phyloP scores from a whole-genome alignment of 2,329 filamentous ascomycete genomes.

The Amauroascus verrucosus region DNA sequence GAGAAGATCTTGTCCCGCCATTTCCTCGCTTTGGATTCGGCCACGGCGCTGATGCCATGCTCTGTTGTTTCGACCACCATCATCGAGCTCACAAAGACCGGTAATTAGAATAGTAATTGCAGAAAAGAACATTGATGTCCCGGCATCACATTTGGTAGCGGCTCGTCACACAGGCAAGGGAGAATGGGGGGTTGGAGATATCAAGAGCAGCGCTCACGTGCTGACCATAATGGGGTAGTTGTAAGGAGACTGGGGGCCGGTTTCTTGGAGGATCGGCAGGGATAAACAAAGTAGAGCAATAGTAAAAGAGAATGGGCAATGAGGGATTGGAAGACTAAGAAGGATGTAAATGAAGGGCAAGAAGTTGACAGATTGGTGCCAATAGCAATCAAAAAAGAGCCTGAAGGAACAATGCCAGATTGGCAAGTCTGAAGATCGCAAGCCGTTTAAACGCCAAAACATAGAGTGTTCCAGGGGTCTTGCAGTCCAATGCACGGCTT shows the following conservation, averaged over 20 bases:
- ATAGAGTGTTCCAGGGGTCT: slow-evolving; percentile 9
- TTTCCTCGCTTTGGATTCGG: slow-evolving; percentile 21
- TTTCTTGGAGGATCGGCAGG: slow-evolving; percentile 4
- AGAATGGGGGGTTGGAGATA: background rate
- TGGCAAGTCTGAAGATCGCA: background rate
- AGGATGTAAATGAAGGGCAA: background rate
- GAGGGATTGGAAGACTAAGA: background rate
- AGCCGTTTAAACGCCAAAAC: slow-evolving; percentile 9
- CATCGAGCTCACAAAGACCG: background rate
- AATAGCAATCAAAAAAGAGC: background rate
- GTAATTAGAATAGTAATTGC: background rate
- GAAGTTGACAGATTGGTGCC: background rate
- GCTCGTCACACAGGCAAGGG: background rate
- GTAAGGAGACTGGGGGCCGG: slow-evolving; percentile 1
- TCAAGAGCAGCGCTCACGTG: slow-evolving; percentile 6
- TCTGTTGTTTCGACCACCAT: slow-evolving; percentile 15
- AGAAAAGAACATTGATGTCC: slow-evolving; percentile 5
- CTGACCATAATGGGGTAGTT: slow-evolving; percentile 7
- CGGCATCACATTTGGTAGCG: slow-evolving; percentile 3
- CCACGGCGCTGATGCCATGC: slow-evolving; percentile 11
- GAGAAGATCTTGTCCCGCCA: slow-evolving; percentile 45
- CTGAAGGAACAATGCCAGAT: slow-evolving; percentile 1
- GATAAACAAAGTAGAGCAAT: background rate
- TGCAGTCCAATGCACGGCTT: background rate
- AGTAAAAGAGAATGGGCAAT: background rate